Percentiles rank a stretch among this genome's conserved stretches.
phyloP scores from a whole-genome alignment of 768 basidiomycete species.

The Suillus decipiens region DNA sequence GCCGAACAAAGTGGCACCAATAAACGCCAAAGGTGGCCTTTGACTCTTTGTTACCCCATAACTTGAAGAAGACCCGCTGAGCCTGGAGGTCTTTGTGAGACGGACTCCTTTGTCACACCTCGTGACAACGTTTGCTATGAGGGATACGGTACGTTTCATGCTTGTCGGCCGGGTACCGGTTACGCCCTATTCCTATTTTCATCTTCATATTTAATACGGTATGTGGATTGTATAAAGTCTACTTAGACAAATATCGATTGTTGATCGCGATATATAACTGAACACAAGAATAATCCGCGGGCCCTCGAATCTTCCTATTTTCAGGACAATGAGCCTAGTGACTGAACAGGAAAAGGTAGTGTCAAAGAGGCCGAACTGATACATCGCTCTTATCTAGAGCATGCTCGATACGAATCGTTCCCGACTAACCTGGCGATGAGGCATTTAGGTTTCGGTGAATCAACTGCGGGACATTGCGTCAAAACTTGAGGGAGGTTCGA shows the following conservation, averaged over 20 bases:
- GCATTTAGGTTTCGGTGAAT: too few species aligned
- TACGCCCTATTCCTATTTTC: neutral
- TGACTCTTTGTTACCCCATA: neutral
- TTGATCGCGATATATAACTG: neutral
- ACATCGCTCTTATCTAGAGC: neutral
- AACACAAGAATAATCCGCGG: neutral
- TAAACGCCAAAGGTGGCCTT: neutral
- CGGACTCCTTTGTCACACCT: neutral
- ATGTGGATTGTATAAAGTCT: neutral
- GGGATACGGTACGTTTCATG: neutral
- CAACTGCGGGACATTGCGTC: too few species aligned
- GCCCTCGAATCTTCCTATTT: neutral
- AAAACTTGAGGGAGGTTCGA: too few species aligned
- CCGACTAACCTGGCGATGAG: too few species aligned
- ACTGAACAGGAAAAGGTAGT: neutral
- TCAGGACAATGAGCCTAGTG: neutral
- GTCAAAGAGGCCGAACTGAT: neutral
- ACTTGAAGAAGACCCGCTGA: neutral
- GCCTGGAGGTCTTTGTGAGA: neutral
- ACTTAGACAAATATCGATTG: neutral
- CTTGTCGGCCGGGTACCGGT: too few species aligned
- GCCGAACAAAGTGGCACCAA: conserved; percentile 3
- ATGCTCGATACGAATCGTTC: neutral
- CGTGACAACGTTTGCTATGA: neutral
- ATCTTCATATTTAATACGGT: neutral